Conservation (phyloP, 257 asterid genomes). For the Penstemon eatonii region DNA sequence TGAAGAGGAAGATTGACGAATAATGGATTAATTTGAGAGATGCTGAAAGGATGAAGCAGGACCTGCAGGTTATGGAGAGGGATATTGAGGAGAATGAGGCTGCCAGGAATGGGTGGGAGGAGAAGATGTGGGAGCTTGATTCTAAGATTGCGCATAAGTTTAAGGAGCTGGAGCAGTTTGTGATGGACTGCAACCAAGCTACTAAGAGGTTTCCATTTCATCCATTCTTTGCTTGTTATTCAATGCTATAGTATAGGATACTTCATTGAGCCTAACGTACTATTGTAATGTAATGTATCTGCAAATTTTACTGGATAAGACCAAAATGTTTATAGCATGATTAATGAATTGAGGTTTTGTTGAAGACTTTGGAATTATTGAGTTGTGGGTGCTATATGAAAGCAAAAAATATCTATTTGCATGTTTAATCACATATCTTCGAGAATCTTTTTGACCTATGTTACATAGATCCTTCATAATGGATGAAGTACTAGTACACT, state of each 20-base stretch:
- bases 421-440: slow-evolving; percentile 3
- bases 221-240: slow-evolving; percentile 17
- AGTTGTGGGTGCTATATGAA: background rate
- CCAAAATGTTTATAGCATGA: slow-evolving; percentile 6
- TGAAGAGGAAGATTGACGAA: slow-evolving; percentile 81
- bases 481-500: slow-evolving; percentile 1
- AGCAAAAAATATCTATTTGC: background rate
- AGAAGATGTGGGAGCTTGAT: slow-evolving; percentile 80
- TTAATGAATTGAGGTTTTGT: background rate
- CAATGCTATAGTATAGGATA: background rate
- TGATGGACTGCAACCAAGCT: slow-evolving; percentile 79
- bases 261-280: too few relatives aligned
- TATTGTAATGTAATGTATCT: background rate
- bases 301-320: background rate
- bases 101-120: slow-evolving; percentile 82
- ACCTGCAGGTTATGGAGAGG: slow-evolving; percentile 74
- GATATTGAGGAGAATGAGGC: slow-evolving; percentile 69
- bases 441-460: slow-evolving; percentile 8
- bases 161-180: slow-evolving; percentile 73
- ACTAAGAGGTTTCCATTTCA: slow-evolving; percentile 51
- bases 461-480: background rate
- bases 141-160: slow-evolving; percentile 61
- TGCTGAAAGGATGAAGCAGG: slow-evolving; percentile 94
- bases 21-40: slow-evolving; percentile 83
- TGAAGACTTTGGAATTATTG: slow-evolving; percentile 5